These are phyloP conservation scores for Aphelidium insulamus DNA, from an alignment of 371 early-diverging fungal genomes.

Conservation along the genomic window DNA sequence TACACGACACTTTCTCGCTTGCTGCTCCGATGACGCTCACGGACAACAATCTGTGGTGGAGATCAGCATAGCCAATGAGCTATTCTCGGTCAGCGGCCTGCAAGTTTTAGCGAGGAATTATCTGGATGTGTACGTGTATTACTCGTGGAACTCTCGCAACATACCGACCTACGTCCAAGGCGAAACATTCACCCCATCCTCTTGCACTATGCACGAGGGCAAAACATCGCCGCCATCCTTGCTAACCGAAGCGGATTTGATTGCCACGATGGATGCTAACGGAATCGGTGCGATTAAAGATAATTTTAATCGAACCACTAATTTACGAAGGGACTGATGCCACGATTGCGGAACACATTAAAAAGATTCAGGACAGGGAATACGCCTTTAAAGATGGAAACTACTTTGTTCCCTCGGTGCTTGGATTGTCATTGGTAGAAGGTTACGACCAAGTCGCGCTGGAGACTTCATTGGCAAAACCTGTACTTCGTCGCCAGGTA, in stretches of 20 bases:
- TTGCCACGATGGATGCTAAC: constrained; percentile 88
- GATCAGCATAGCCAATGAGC: constrained; percentile 38
- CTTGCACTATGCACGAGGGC: constrained; percentile 37
- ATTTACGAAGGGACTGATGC: constrained; percentile 78
- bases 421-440: constrained; percentile 80
- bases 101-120: constrained; percentile 68
- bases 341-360: constrained; percentile 97
- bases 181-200: constrained; percentile 43
- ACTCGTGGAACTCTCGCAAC: constrained; percentile 58
- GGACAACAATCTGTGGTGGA: constrained; percentile 66
- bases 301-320: not conserved
- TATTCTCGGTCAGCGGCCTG: constrained; percentile 51
- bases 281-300: constrained; percentile 59
- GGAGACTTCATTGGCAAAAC: constrained; percentile 59
- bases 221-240: constrained; percentile 56
- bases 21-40: constrained; percentile 82
- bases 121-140: constrained; percentile 86
- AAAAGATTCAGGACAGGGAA: constrained; percentile 74
- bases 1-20: constrained; percentile 77
- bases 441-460: constrained; percentile 78
- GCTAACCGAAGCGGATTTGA: constrained; percentile 85
- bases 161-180: constrained; percentile 51
- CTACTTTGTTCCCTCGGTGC: constrained; percentile 56
- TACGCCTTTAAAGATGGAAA: constrained; percentile 56
- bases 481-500: constrained; percentile 56